Base-by-base conservation (phyloP, 140 eudicot species). In the Oenanthe javanica region DNA sequence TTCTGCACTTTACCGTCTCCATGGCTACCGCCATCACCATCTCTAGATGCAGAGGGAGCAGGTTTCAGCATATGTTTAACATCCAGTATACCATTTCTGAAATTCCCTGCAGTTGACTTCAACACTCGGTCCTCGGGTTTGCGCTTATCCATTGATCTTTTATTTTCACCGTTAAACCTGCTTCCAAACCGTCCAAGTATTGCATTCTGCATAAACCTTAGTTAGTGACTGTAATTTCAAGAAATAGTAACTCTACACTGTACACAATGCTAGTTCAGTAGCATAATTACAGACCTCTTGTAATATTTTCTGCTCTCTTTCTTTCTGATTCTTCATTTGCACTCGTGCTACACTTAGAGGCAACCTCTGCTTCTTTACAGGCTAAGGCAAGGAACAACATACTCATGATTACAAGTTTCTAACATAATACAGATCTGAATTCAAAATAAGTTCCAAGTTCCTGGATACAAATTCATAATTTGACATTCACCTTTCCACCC, bases 261-360 rank as follows among this genome's bases (percentile, higher is more conserved):
- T 49, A n/a, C 27, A 11, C 52, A 16, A 51, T 13, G 19, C 69
- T 61, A 21, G 69, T n/a, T 9, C n/a, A 40, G 76, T 4, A 50
- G 12, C 55, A 61, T 49, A 78, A 23, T 19, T 31, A 71, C 74
- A 16, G 77, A 94, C 97, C 97, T 95, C 93, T 82, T 88, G 84
- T 84, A 83, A 77, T 82, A 81, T 57, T 87, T 95, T 95, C 75
- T 90, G 84, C 4, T 95, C 99, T 87, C 99, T 84, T 83, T 86
- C 84, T 80, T 95, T 95, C 83, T 92, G 95, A 12, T 89, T 95
- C 93, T 95, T 95, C 97, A 95, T 95, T 76, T 72, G 21, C 10
- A 80, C 84, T 48, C 89, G 87, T 1, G 97, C 99, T 74, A 95
- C 93, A 31, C 98, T 95, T 83, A 92, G 86, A 31, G 99, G 99